A percentile compares a stretch with the other conserved stretches of the same genome.
These are phyloP conservation scores for Euphorbia tirucalli DNA, from an alignment of 345 rosid species.

Conservation along the genomic window DNA sequence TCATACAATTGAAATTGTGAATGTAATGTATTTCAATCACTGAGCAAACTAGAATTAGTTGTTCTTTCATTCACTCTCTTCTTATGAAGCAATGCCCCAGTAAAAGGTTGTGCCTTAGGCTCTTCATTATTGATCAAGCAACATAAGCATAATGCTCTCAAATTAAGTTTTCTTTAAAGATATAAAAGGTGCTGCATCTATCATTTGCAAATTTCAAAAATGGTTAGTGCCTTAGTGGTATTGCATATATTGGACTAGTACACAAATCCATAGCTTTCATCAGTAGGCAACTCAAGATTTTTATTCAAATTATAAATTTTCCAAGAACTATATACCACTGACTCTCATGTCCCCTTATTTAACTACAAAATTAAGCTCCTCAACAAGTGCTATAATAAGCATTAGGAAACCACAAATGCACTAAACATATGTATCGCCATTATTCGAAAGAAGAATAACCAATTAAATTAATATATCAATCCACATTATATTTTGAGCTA, in stretches of 20 bases:
- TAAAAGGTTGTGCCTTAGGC: background rate
- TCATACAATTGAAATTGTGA: too few relatives aligned
- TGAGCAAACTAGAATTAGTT: too few relatives aligned
- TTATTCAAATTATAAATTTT: background rate
- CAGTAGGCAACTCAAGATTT: background rate
- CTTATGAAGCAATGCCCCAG: background rate
- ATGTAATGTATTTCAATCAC: too few relatives aligned
- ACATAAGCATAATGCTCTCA: background rate
- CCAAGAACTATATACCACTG: background rate
- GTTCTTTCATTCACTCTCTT: background rate
- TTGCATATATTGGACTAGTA: background rate
- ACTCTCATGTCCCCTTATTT: background rate
- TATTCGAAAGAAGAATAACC: background rate
- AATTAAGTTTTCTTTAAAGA: background rate
- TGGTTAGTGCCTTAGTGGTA: background rate
- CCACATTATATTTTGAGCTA: background rate
- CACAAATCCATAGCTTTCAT: background rate
- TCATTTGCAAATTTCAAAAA: background rate
- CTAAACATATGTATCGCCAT: background rate
- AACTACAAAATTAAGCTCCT: too few relatives aligned
- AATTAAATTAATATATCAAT: background rate
- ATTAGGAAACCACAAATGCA: background rate
- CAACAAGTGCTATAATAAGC: background rate
- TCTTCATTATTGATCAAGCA: background rate
- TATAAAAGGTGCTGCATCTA: background rate